phyloP scores from a whole-genome alignment of 345 rosid species.

The Syzygium grande region DNA sequence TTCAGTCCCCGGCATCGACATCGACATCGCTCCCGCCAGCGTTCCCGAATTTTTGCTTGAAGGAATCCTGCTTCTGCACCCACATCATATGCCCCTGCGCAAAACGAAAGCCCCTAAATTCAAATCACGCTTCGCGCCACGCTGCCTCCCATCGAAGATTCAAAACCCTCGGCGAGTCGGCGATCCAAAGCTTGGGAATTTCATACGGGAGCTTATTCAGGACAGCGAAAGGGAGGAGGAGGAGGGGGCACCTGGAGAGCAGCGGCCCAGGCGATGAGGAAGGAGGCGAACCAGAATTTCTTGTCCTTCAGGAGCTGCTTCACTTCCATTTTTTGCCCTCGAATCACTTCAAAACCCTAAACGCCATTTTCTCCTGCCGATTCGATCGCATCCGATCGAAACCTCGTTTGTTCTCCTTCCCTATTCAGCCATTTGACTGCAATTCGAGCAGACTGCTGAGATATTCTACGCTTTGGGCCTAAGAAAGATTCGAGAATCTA shows the following conservation, averaged over 20 bases:
- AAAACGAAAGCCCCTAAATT: background rate
- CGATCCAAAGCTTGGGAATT: background rate
- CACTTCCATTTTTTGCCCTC: slow-evolving; percentile 9
- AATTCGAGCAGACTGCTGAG: background rate
- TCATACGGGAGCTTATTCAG: background rate
- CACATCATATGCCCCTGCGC: slow-evolving; percentile 88
- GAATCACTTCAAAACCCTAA: slow-evolving; percentile 10
- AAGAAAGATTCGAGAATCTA: background rate
- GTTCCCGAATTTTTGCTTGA: slow-evolving; percentile 58
- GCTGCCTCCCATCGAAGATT: background rate
- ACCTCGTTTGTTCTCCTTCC: background rate
- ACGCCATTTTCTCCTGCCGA: background rate
- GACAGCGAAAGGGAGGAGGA: background rate
- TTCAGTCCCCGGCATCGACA: background rate
- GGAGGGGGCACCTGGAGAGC: slow-evolving; percentile 58
- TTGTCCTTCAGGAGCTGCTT: slow-evolving; percentile 64
- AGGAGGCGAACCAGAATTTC: slow-evolving; percentile 80
- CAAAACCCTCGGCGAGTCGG: background rate
- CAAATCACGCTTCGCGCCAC: background rate
- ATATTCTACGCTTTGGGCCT: background rate
- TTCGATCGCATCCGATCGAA: background rate
- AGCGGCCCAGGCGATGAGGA: slow-evolving; percentile 82
- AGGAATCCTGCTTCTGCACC: slow-evolving; percentile 81
- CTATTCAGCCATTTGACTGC: background rate
- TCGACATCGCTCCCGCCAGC: background rate